Percentiles rank a stretch among this genome's conserved stretches.
Conservation (phyloP, 2,329 filamentous ascomycete species). For the Aspergillus felis region DNA sequence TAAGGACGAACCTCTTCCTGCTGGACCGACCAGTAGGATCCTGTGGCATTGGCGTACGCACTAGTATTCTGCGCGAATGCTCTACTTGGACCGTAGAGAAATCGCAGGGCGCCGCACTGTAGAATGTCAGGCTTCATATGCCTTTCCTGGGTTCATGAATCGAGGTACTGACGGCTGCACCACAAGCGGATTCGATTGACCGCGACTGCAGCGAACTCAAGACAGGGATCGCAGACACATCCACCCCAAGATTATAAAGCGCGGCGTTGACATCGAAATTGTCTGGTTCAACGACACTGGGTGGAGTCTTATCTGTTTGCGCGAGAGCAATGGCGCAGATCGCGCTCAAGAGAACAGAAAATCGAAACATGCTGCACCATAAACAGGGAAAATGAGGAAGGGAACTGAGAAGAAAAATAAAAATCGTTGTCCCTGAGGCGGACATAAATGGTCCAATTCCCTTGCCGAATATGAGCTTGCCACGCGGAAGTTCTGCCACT, state of each 20-base stretch:
- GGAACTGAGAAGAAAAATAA: neutral
- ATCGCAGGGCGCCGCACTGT: constrained; percentile 11
- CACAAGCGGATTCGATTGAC: neutral
- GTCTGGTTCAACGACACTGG: neutral
- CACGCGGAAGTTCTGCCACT: neutral
- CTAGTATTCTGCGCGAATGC: constrained; percentile 14
- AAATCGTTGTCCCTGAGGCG: neutral
- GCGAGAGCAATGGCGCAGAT: neutral
- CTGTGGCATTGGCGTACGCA: constrained; percentile 17
- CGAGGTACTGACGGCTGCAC: too few species aligned
- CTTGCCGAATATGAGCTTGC: neutral
- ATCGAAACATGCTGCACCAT: neutral
- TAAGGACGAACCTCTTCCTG: constrained; percentile 31
- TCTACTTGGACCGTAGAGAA: constrained; percentile 11
- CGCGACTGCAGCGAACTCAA: neutral
- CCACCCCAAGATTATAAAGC: neutral
- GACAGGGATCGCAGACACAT: neutral
- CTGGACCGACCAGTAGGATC: constrained; percentile 35
- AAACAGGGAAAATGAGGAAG: neutral
- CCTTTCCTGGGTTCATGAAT: too few species aligned
- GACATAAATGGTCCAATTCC: neutral
- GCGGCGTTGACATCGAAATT: neutral
- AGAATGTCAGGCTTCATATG: neutral
- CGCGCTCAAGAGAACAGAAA: neutral
- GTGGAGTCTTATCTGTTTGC: neutral